Evolutionary conservation across 257 asterid genomes (phyloP), one percentile per base, ranked within the genome.

Genomic region (Solanum megistacrolobum): DNA sequence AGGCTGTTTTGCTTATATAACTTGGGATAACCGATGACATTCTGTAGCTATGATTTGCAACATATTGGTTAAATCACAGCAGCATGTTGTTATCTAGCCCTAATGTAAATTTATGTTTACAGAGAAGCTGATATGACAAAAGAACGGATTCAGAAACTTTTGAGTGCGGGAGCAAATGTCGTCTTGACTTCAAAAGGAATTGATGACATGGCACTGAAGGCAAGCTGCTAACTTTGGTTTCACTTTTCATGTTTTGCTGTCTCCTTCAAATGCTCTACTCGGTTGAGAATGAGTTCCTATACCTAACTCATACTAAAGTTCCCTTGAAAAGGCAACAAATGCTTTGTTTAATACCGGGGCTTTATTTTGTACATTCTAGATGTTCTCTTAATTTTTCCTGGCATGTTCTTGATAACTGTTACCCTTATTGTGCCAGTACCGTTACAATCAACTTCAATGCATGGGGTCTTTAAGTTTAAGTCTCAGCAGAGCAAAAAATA

Each of bases 131-230:
- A 97, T 88, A 90, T 93, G 99, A 97, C 99, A 62, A 97, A 97
- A 88, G 99, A 96, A 88, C 95, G 99, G 35, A 97, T 97, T 88
- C 99, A 95, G 89, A 96, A 96, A 91, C 88, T 96, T 91, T 96
- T 96, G 38, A 96, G 93, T 91, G 98, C 99, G 46, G 99, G 99
- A 86, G 99, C 99, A 76, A 97, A 97, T 93, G 99, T 97, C 12
- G 87, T 97, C 87, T 90, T 97, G 89, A 97, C 99, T 83, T 94
- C 99, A 12, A 97, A 94, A 89, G 99, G 99, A 90, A 97, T 97
- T 91, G 99, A 97, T 89, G 99, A 97, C 93, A 97, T 96, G 99
- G 98, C 99, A 83, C 95, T 97, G 41, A 97, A 97, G 98, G 99
- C 90, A 93, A 91, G 92, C 34, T 60, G 71, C 43, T 89, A 34